phyloP scores from a whole-genome alignment of 495 filamentous ascomycete species.

The Tuber brumale region DNA sequence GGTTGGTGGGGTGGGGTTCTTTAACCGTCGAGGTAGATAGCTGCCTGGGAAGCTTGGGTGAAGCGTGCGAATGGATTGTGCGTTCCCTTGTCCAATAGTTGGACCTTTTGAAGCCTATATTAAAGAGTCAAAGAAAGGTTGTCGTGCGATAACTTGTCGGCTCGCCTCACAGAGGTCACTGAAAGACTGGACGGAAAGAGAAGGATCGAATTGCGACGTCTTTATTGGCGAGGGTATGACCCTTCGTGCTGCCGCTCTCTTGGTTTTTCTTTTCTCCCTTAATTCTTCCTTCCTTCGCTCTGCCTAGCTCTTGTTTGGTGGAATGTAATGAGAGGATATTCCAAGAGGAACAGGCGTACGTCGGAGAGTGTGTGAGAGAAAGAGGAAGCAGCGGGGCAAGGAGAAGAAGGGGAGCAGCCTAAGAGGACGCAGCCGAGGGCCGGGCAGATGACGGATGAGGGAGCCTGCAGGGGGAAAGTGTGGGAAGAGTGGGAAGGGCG shows the following conservation, averaged over 20 bases:
- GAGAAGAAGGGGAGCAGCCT: not conserved
- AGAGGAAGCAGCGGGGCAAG: conserved; percentile 2
- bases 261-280: not conserved
- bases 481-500: conserved; percentile 1
- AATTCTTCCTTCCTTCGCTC: not conserved
- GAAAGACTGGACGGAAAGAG: not conserved
- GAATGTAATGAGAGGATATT: not conserved
- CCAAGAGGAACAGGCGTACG: not conserved
- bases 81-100: not conserved
- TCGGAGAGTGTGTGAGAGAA: not conserved
- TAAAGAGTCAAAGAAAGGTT: conserved; percentile 3
- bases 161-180: not conserved
- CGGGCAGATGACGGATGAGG: conserved; percentile 13
- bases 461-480: conserved; percentile 7
- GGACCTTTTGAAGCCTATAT: not conserved
- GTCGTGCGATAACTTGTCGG: not conserved
- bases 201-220: not conserved
- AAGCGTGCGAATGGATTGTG: not conserved
- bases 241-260: not conserved
- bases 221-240: not conserved
- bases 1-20: not conserved
- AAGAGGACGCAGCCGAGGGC: not conserved
- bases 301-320: not conserved
- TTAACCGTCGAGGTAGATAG: not conserved
- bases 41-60: not conserved